Percentiles rank a stretch among this genome's conserved stretches.
Conservation (phyloP, 2,329 filamentous ascomycete species). For the Monilinia fructicola region DNA sequence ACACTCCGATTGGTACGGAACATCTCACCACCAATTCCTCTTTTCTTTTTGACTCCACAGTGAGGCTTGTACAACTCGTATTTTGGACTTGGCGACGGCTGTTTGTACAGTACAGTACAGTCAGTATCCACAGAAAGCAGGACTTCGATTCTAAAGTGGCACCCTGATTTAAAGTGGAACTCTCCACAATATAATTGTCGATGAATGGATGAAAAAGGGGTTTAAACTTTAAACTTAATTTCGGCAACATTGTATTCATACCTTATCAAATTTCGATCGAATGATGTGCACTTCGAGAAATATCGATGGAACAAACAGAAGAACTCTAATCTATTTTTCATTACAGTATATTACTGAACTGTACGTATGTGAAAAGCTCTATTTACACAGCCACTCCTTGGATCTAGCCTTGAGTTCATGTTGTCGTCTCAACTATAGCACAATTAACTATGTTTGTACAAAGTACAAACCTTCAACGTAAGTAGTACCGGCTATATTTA, state of each 20-base stretch:
- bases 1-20: background rate
- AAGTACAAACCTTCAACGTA: background rate
- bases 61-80: constrained; percentile 12
- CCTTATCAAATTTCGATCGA: background rate
- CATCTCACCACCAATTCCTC: constrained; percentile 13
- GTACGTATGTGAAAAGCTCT: background rate
- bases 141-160: too few species aligned
- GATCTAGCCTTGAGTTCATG: background rate
- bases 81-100: background rate
- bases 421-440: background rate
- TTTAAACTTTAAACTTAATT: background rate
- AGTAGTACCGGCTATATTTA: too few species aligned
- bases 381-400: background rate
- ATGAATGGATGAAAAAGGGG: background rate
- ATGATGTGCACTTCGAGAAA: constrained; percentile 3
- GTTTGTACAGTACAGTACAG: too few species aligned
- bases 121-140: too few species aligned
- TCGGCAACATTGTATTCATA: background rate
- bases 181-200: background rate
- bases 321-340: background rate
- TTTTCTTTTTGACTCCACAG: background rate
- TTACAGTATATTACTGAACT: too few species aligned
- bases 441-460: background rate
- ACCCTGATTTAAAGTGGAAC: constrained; percentile 4
- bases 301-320: background rate